Evolutionary conservation across 2,329 filamentous ascomycete species (phyloP).

Genomic region (Pyrenochaeta sp.): DNA sequence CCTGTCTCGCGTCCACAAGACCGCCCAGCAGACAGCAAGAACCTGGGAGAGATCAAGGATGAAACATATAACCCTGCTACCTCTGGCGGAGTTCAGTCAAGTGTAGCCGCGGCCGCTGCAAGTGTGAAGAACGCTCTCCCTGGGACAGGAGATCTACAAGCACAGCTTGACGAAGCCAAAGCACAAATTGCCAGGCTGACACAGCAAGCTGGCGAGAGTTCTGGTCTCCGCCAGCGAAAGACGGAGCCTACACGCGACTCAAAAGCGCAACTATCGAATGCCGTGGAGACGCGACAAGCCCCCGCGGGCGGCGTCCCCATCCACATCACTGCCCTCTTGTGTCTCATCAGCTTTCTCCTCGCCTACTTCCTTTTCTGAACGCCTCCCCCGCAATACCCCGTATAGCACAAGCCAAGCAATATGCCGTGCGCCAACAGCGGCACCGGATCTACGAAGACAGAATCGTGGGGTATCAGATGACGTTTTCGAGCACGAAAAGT

Average conservation of each 20-base stretch:
- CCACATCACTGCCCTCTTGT: constrained; percentile 82
- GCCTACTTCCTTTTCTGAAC: constrained; percentile 94
- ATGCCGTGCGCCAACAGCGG: constrained; percentile 30
- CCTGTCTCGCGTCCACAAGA: constrained; percentile 51
- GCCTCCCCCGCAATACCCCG: constrained; percentile 31
- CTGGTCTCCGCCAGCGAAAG: constrained; percentile 83
- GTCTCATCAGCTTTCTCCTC: constrained; percentile 88
- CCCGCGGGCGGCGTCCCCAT: constrained; percentile 80
- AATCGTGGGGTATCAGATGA: constrained; percentile 30
- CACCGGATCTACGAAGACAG: constrained; percentile 28
- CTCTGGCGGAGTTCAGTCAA: constrained; percentile 45
- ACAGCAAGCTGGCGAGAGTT: constrained; percentile 61
- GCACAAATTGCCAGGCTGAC: constrained; percentile 74
- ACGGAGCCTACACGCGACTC: constrained; percentile 62
- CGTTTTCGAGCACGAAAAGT: constrained; percentile 11
- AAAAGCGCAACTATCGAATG: constrained; percentile 59
- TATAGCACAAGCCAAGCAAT: constrained; percentile 24
- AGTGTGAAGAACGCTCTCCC: constrained; percentile 59
- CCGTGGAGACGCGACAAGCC: constrained; percentile 62
- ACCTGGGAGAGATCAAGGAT: constrained; percentile 52
- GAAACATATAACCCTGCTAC: constrained; percentile 53
- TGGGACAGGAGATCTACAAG: constrained; percentile 70
- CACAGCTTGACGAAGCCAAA: constrained; percentile 78
- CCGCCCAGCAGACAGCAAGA: constrained; percentile 50
- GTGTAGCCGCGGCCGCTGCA: constrained; percentile 56